These are phyloP conservation scores for Fusarium hostae DNA, from an alignment of 2,329 filamentous ascomycete species.

Conservation along the genomic window DNA sequence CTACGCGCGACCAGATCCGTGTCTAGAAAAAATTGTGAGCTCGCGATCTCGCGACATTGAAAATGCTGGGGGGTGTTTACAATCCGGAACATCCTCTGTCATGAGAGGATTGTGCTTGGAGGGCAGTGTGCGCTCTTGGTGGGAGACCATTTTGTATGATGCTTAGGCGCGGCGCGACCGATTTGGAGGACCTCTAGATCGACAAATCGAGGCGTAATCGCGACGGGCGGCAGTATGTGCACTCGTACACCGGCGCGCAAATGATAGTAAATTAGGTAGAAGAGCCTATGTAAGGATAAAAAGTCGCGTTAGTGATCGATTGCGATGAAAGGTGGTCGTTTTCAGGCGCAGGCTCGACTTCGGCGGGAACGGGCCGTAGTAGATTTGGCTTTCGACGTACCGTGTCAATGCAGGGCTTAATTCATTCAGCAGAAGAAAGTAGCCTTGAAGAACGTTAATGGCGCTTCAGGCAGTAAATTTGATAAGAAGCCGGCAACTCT, in stretches of 20 bases:
- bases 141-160: constrained; percentile 55
- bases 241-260: constrained; percentile 27
- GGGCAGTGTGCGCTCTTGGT: constrained; percentile 62
- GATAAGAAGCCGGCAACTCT: constrained; percentile 14
- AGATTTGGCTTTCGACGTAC: constrained; percentile 37
- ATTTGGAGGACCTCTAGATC: constrained; percentile 16
- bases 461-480: constrained; percentile 23
- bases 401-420: constrained; percentile 43
- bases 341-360: constrained; percentile 27
- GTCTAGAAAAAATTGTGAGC: constrained; percentile 61
- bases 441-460: constrained; percentile 25
- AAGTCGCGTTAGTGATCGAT: constrained; percentile 35
- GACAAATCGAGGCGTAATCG: constrained; percentile 36
- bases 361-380: constrained; percentile 25
- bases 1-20: constrained; percentile 82
- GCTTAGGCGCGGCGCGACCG: constrained; percentile 42
- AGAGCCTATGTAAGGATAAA: constrained; percentile 15
- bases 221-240: background rate
- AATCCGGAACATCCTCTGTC: constrained; percentile 69
- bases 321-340: constrained; percentile 9
- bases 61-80: constrained; percentile 56
- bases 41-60: constrained; percentile 21
- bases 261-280: constrained; percentile 5
- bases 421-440: constrained; percentile 30
- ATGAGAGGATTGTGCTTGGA: constrained; percentile 73